A percentile compares a stretch with the other conserved stretches of the same genome.
These are phyloP conservation scores for Termitomyces sp. DNA, from an alignment of 768 basidiomycete genomes.

Conservation along the genomic window DNA sequence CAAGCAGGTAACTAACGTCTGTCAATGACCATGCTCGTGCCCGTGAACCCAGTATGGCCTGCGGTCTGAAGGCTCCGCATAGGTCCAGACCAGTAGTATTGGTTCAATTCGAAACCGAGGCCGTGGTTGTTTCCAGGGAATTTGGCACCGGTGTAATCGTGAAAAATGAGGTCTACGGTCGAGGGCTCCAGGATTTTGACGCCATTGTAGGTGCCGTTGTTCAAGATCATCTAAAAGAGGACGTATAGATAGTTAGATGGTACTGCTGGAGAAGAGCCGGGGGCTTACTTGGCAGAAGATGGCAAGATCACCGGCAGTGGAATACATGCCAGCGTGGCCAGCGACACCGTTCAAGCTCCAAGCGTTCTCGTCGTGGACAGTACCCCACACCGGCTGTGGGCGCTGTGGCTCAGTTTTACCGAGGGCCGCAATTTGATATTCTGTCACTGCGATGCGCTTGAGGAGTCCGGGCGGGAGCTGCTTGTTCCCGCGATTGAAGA, in stretches of 20 bases:
- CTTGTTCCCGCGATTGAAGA: constrained; percentile 21
- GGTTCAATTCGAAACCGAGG: constrained; percentile 24
- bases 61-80: constrained; percentile 23
- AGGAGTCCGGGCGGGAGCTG: constrained; percentile 3
- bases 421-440: constrained; percentile 21
- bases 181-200: constrained; percentile 18
- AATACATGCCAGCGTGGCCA: constrained; percentile 25
- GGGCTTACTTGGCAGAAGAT: constrained; percentile 22
- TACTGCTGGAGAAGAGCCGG: not conserved
- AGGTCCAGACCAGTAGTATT: constrained; percentile 24
- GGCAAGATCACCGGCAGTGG: constrained; percentile 22
- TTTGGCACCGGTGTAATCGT: constrained; percentile 18
- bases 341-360: constrained; percentile 24
- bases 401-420: constrained; percentile 19
- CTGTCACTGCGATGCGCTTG: constrained; percentile 15
- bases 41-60: constrained; percentile 25
- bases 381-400: constrained; percentile 25
- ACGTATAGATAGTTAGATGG: not conserved
- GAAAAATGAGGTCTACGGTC: constrained; percentile 25
- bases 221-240: constrained; percentile 23
- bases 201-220: constrained; percentile 24
- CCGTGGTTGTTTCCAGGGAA: constrained; percentile 26
- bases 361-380: constrained; percentile 26
- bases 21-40: constrained; percentile 24
- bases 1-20: constrained; percentile 15